Evolutionary conservation across 1,284 basidiomycete genomes (phyloP), one percentile per base, ranked within the genome.

Genomic region (Macrocybe sp.): DNA sequence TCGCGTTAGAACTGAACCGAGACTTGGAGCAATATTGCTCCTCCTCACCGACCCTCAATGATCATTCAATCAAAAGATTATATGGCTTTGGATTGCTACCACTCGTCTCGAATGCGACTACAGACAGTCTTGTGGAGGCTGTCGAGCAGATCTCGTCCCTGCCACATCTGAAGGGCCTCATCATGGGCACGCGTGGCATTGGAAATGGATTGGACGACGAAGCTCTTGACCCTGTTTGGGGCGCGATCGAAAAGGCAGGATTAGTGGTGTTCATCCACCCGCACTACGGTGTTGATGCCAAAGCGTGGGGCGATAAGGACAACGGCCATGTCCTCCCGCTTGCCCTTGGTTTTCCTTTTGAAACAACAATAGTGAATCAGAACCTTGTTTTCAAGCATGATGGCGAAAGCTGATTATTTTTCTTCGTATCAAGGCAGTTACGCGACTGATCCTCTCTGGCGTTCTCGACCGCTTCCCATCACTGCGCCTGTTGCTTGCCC

Each of bases 61-160:
- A 64, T 34, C 52, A 58, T 8, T 50, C 63, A 9, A 57, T 86
- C 41, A 80, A 78, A 51, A 78, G 87, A 10, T 66, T 92, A 1
- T 92, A 88, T 60, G 90, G 86, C 9, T 88, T 93, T 54, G 91
- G 90, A n/a, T 71, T 91, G 10, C 75, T 93, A 32, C 90, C 91
- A 3, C 79, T 93, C 32, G 88, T 90, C 8, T 80, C 85, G 0
- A 76, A 74, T 33, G 72, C 86, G 37, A 64, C 76, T 2, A 70
- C 73, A 3, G 58, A 68, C 3, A 70, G 78, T 9, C 66, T 92
- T 10, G 68, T 91, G 14, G 71, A 79, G 44, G 72, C 78, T 10
- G 75, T 92, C 39, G 63, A 78, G 33, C 81, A 87, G 56, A 80
- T 93, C 51, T 67, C 75, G n/a, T 55, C 64, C 29, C 70, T 86